phyloP scores from a whole-genome alignment of 2,329 filamentous ascomycete genomes.

The Calcarisporium arbuscula region DNA sequence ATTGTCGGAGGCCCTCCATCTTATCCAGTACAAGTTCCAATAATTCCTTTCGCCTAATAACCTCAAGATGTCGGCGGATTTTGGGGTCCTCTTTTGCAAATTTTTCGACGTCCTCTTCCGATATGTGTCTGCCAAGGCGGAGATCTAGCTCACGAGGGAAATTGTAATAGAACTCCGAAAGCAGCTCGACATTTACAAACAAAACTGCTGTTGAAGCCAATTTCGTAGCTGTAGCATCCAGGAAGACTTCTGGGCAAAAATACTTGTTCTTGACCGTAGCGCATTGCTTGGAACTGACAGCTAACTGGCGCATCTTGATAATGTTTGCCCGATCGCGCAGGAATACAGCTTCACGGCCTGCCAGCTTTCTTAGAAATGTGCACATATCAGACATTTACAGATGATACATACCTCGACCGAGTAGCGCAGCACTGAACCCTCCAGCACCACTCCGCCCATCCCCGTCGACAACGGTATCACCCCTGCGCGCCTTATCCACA shows the following conservation, averaged over 20 bases:
- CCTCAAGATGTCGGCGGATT: slow-evolving; percentile 80
- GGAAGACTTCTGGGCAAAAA: slow-evolving; percentile 91
- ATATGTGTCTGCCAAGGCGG: slow-evolving; percentile 74
- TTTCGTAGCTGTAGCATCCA: slow-evolving; percentile 95
- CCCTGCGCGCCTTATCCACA: slow-evolving; percentile 82
- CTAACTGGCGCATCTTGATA: slow-evolving; percentile 81
- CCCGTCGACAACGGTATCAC: slow-evolving; percentile 78
- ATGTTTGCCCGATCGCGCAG: slow-evolving; percentile 86
- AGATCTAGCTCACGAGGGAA: slow-evolving; percentile 90
- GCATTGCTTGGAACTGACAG: slow-evolving; percentile 88
- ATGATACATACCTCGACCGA: slow-evolving; percentile 63
- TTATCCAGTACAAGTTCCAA: slow-evolving; percentile 90
- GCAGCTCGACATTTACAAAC: slow-evolving; percentile 93
- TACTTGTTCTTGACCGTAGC: slow-evolving; percentile 82
- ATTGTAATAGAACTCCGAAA: slow-evolving; percentile 96
- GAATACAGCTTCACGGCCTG: slow-evolving; percentile 89
- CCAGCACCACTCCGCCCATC: slow-evolving; percentile 80
- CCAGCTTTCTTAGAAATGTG: slow-evolving; percentile 18
- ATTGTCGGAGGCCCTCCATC: slow-evolving; percentile 82
- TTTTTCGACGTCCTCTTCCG: slow-evolving; percentile 72
- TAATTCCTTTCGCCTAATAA: slow-evolving; percentile 86
- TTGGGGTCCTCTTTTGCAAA: slow-evolving; percentile 93
- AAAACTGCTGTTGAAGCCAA: slow-evolving; percentile 91
- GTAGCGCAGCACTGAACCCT: slow-evolving; percentile 81
- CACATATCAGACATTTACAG: background rate